Evolutionary conservation across 2,329 filamentous ascomycete species (phyloP).

Genomic region (Ceratocystis eucalypticola): DNA sequence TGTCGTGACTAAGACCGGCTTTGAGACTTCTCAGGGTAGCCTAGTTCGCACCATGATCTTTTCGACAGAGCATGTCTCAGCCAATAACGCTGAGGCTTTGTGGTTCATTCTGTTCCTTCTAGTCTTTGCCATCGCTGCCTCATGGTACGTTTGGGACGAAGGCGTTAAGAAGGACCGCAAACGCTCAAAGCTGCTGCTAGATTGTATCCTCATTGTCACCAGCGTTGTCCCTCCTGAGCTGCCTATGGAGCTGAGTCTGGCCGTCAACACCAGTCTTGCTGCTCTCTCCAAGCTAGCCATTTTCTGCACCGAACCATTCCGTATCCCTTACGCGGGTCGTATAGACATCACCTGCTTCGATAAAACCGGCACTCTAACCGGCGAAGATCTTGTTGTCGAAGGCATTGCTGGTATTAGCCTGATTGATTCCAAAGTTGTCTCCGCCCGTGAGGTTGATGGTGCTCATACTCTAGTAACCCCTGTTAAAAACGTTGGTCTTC

Average conservation of each 20-base stretch:
- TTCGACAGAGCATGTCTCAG: conserved; percentile 96
- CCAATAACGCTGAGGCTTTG: conserved; percentile 92
- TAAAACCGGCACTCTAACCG: conserved; percentile 93
- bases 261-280: conserved; percentile 93
- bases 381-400: conserved; percentile 92
- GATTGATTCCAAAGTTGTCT: conserved; percentile 45
- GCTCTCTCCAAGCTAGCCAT: conserved; percentile 91
- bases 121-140: conserved; percentile 90
- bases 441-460: conserved; percentile 58
- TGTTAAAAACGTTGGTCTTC: conserved; percentile 55
- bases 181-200: conserved; percentile 88
- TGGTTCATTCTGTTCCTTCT: conserved; percentile 94
- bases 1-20: conserved; percentile 91
- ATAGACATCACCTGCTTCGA: conserved; percentile 97
- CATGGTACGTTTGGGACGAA: conserved; percentile 98
- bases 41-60: conserved; percentile 99
- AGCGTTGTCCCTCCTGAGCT: conserved; percentile 97
- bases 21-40: conserved; percentile 96
- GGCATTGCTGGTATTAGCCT: conserved; percentile 83
- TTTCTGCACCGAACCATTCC: conserved; percentile 97
- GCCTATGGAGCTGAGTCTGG: conserved; percentile 93
- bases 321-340: conserved; percentile 89
- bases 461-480: conserved; percentile 67
- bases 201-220: conserved; percentile 94
- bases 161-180: conserved; percentile 90